These are phyloP conservation scores for Fusarium goolgardi DNA, from an alignment of 2,329 filamentous ascomycete species.

Conservation along the genomic window DNA sequence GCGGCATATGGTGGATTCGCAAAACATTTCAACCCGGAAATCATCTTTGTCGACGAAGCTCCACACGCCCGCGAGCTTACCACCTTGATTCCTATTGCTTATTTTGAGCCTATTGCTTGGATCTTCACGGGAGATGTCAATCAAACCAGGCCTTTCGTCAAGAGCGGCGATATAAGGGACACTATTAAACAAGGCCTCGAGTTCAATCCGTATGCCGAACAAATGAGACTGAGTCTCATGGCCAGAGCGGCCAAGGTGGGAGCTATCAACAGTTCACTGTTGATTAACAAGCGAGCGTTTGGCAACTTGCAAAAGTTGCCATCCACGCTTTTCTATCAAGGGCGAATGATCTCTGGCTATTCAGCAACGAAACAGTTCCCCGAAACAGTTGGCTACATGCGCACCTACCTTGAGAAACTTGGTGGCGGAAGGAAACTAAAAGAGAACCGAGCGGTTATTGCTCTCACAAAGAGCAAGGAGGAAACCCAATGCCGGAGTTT, in stretches of 20 bases:
- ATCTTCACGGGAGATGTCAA: slow-evolving; percentile 61
- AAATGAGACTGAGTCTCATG: slow-evolving; percentile 54
- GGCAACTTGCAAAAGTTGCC: slow-evolving; percentile 56
- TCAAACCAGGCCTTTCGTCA: slow-evolving; percentile 58
- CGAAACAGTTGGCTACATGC: slow-evolving; percentile 45
- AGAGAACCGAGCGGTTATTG: slow-evolving; percentile 55
- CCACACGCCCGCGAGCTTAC: slow-evolving; percentile 60
- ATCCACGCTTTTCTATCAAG: slow-evolving; percentile 57
- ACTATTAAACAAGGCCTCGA: slow-evolving; percentile 33
- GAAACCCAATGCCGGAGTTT: slow-evolving; percentile 51
- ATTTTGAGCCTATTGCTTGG: slow-evolving; percentile 57
- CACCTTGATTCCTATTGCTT: slow-evolving; percentile 58
- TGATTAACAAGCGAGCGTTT: slow-evolving; percentile 54
- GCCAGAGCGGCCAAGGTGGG: slow-evolving; percentile 51
- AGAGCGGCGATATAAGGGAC: slow-evolving; percentile 41
- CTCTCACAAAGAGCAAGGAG: slow-evolving; percentile 47
- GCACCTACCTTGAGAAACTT: slow-evolving; percentile 47
- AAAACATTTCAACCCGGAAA: slow-evolving; percentile 77
- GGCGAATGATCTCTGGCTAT: slow-evolving; percentile 54
- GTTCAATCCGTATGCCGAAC: slow-evolving; percentile 50
- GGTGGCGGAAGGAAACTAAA: slow-evolving; percentile 30
- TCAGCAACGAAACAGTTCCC: slow-evolving; percentile 43
- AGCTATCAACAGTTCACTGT: slow-evolving; percentile 50
- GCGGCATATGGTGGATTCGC: slow-evolving; percentile 54
- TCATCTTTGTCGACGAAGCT: slow-evolving; percentile 85